Evolutionary conservation across 352 stramenopile genomes (phyloP).

Genomic region (Phytophthora lateralis): DNA sequence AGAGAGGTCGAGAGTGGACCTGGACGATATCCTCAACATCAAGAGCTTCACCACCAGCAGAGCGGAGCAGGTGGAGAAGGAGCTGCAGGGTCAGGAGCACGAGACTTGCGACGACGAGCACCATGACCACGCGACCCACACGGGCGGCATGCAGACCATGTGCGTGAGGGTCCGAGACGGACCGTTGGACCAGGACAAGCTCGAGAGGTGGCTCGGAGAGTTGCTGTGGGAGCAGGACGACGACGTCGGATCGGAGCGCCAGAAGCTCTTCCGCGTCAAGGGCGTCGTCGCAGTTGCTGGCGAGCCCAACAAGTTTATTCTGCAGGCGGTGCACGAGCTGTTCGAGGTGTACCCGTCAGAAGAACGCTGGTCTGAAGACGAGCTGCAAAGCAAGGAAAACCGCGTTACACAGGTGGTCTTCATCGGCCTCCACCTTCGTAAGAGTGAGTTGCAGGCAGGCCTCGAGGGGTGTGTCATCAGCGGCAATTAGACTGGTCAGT

Average conservation of each 20-base stretch:
- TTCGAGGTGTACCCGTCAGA: slow-evolving; percentile 79
- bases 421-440: slow-evolving; percentile 66
- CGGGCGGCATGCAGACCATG: slow-evolving; percentile 72
- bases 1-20: slow-evolving; percentile 55
- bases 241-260: slow-evolving; percentile 23
- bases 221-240: slow-evolving; percentile 70
- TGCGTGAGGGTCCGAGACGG: slow-evolving; percentile 56
- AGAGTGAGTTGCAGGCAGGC: slow-evolving; percentile 39
- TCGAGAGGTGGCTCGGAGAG: slow-evolving; percentile 75
- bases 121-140: slow-evolving; percentile 40
- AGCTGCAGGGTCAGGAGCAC: slow-evolving; percentile 26
- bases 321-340: slow-evolving; percentile 84
- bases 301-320: slow-evolving; percentile 70
- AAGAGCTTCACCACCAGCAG: slow-evolving; percentile 77
- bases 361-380: slow-evolving; percentile 47
- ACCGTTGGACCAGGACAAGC: slow-evolving; percentile 49
- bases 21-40: slow-evolving; percentile 81
- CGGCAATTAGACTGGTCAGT: slow-evolving; percentile 9
- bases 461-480: slow-evolving; percentile 44
- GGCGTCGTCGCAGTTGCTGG: slow-evolving; percentile 61
- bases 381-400: slow-evolving; percentile 11
- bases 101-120: slow-evolving; percentile 25
- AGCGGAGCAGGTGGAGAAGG: slow-evolving; percentile 60
- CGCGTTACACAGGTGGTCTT: slow-evolving; percentile 66
- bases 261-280: slow-evolving; percentile 80